These are phyloP conservation scores for Solanum chmielewskii DNA, from an alignment of 257 asterid species.

Conservation along the genomic window DNA sequence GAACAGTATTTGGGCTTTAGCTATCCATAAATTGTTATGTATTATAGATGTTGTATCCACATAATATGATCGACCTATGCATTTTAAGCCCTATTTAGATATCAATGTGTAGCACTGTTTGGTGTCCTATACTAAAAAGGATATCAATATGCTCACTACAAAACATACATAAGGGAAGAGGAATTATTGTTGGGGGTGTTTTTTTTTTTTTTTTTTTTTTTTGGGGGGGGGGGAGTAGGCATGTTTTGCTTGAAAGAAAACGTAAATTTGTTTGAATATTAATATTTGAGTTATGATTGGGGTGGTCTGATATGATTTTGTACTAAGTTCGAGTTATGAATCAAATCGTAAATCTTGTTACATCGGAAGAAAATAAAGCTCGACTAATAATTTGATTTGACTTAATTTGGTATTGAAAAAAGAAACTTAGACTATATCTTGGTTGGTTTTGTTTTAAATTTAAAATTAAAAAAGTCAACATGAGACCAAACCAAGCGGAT, in stretches of 20 bases:
- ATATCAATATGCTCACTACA: conserved; percentile 16
- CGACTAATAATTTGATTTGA: no score
- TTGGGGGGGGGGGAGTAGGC: no score
- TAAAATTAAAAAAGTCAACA: no score
- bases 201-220: no score
- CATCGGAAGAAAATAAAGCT: no score
- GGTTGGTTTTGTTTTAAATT: no score
- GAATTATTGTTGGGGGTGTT: background rate
- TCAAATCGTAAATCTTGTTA: no score
- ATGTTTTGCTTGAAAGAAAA: background rate
- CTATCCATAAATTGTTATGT: background rate
- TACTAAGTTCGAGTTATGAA: background rate
- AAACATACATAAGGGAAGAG: background rate
- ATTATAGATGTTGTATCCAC: background rate
- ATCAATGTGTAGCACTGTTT: no score
- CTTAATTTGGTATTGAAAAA: no score
- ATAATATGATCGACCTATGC: background rate
- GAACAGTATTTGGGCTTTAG: background rate
- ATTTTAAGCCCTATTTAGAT: background rate
- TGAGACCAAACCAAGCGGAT: no score
- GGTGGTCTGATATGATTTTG: conserved; percentile 3
- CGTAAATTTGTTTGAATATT: background rate
- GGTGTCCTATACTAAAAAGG: background rate
- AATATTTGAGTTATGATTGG: background rate
- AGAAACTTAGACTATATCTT: no score